Evolutionary conservation across 192 early-diverging fungal genomes (phyloP).

Genomic region (Entophlyctis luteolus): DNA sequence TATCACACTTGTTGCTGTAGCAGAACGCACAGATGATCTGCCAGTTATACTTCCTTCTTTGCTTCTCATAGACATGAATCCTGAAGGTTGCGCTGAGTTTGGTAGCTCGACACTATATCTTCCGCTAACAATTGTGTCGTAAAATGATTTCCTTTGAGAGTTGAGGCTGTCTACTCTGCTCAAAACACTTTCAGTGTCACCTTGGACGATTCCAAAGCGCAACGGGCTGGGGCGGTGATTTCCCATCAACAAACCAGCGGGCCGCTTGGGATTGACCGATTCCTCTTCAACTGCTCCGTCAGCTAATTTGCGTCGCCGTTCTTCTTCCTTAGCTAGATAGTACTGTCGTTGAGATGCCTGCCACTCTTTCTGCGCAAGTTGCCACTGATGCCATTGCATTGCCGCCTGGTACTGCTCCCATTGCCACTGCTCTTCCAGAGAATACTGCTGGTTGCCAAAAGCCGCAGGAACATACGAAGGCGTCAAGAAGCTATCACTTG

Average conservation of each 20-base stretch:
- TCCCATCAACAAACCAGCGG: background rate
- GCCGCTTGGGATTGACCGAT: background rate
- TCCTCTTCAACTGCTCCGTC: background rate
- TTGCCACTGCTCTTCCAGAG: constrained; percentile 24
- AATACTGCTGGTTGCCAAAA: background rate
- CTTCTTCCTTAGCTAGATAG: constrained; percentile 16
- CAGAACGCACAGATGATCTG: background rate
- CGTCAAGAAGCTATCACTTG: constrained; percentile 13
- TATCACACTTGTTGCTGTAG: constrained; percentile 2
- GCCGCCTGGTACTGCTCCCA: constrained; percentile 25
- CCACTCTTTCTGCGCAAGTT: constrained; percentile 24
- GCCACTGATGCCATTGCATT: constrained; percentile 24
- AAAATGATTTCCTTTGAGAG: too few relatives aligned
- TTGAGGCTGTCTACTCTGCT: background rate
- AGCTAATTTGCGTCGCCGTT: background rate
- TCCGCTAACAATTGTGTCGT: too few relatives aligned
- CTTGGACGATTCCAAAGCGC: background rate
- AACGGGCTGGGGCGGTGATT: background rate
- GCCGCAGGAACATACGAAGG: background rate
- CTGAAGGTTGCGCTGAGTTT: background rate
- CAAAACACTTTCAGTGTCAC: background rate
- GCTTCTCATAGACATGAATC: background rate
- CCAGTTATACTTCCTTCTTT: background rate
- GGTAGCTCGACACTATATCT: too few relatives aligned
- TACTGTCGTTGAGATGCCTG: constrained; percentile 18